A percentile compares a stretch with the other conserved stretches of the same genome.
phyloP scores from a whole-genome alignment of 208 protist species.

The Angomonas desouzai region DNA sequence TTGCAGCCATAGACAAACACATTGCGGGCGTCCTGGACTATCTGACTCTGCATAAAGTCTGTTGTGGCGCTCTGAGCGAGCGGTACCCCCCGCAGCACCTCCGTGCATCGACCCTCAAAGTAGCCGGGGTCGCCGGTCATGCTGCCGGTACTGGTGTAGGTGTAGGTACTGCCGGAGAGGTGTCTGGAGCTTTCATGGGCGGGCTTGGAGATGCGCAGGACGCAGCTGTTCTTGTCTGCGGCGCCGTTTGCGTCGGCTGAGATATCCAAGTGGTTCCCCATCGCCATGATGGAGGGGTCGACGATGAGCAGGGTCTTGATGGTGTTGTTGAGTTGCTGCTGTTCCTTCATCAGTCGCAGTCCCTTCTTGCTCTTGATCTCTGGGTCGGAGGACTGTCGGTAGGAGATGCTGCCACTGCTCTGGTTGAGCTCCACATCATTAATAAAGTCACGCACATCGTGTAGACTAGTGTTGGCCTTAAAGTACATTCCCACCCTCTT shows the following conservation, averaged over 20 bases:
- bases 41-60: slow-evolving; percentile 6
- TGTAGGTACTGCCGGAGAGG: not conserved
- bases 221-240: not conserved
- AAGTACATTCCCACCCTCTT: slow-evolving; percentile 83
- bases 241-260: not conserved
- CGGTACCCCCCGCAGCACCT: not conserved
- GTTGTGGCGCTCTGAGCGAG: not conserved
- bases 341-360: not conserved
- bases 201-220: not conserved
- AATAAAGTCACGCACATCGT: not conserved
- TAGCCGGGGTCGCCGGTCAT: not conserved
- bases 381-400: slow-evolving; percentile 1
- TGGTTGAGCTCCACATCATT: not conserved
- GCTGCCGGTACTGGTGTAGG: not conserved
- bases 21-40: slow-evolving; percentile 6
- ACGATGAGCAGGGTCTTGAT: slow-evolving; percentile 4
- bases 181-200: too few relatives aligned
- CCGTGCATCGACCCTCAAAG: not conserved
- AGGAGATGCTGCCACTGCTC: slow-evolving; percentile 5
- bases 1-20: slow-evolving; percentile 12
- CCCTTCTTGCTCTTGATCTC: not conserved
- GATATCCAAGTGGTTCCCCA: not conserved
- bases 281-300: not conserved
- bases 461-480: slow-evolving; percentile 34
- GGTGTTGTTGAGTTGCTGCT: slow-evolving; percentile 2